phyloP scores from a whole-genome alignment of 2,329 filamentous ascomycete species.

The Penicillium digitatum region DNA sequence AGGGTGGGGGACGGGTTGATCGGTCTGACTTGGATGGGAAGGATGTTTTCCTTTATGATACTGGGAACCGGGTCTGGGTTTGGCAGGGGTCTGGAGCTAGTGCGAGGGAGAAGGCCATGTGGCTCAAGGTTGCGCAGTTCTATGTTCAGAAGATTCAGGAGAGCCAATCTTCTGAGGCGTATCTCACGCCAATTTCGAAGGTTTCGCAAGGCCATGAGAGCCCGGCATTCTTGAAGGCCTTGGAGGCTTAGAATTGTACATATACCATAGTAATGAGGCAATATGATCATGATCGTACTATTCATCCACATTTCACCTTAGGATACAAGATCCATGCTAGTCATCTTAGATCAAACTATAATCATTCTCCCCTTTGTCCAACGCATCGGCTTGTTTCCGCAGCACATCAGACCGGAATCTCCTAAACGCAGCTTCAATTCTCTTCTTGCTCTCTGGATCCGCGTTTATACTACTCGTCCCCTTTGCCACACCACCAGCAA shows the following conservation, averaged over 20 bases:
- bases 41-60: constrained; percentile 62
- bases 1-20: constrained; percentile 45
- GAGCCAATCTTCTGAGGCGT: constrained; percentile 17
- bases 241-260: constrained; percentile 17
- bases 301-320: neutral
- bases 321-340: neutral
- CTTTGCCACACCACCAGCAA: constrained; percentile 55
- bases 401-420: constrained; percentile 62
- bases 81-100: constrained; percentile 62
- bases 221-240: constrained; percentile 27
- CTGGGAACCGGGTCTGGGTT: constrained; percentile 58
- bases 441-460: constrained; percentile 52
- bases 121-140: constrained; percentile 42
- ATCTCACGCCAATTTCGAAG: constrained; percentile 30
- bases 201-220: constrained; percentile 30
- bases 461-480: constrained; percentile 52
- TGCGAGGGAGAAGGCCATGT: constrained; percentile 55
- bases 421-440: constrained; percentile 62
- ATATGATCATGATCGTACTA: neutral
- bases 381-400: constrained; percentile 53
- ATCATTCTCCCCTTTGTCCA: constrained; percentile 47
- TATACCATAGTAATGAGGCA: neutral
- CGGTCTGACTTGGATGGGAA: constrained; percentile 62
- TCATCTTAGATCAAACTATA: constrained; percentile 22
- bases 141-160: constrained; percentile 30